Evolutionary conservation across 1,139 yeast genomes (phyloP).

Genomic region (Suhomyces ambrosiae): DNA sequence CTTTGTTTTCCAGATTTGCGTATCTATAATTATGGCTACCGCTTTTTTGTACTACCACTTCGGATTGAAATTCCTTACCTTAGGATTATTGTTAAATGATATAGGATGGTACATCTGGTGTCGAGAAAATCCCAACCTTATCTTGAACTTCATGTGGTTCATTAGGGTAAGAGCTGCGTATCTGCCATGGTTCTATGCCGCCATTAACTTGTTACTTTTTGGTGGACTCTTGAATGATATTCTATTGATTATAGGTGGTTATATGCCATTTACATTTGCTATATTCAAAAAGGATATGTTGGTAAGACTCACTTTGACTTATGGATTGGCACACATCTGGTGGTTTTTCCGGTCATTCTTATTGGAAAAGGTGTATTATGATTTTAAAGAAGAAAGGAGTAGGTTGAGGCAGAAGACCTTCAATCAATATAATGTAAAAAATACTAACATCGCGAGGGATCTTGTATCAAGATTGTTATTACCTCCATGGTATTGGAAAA

Average conservation of each 20-base stretch:
- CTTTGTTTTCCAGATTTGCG: conserved; percentile 29
- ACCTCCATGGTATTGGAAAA: conserved; percentile 46
- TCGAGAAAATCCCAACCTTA: conserved; percentile 28
- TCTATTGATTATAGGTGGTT: conserved; percentile 3
- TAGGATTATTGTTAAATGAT: conserved; percentile 31
- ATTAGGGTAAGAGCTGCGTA: conserved; percentile 27
- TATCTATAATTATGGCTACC: conserved; percentile 23
- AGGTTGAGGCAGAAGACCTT: conserved; percentile 18
- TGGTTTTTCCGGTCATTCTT: conserved; percentile 36
- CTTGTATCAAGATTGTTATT: conserved; percentile 20
- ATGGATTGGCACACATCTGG: conserved; percentile 40
- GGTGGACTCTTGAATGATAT: conserved; percentile 6
- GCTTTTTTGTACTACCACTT: conserved; percentile 21
- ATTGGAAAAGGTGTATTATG: conserved; percentile 24
- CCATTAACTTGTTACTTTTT: conserved; percentile 19
- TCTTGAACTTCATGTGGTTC: conserved; percentile 31
- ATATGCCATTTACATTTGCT: conserved; percentile 1
- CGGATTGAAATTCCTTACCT: conserved; percentile 15
- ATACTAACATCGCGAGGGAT: conserved; percentile 18
- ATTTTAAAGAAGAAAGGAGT: conserved; percentile 20
- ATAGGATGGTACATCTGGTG: conserved; percentile 35
- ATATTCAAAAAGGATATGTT: conserved; percentile 5
- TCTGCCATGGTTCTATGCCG: conserved; percentile 29
- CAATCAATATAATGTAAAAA: conserved; percentile 15
- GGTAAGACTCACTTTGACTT: conserved; percentile 21